Percentiles rank a stretch among this genome's conserved stretches.
Evolutionary conservation across 257 asterid species (phyloP).

Genomic region (Rhazya stricta): DNA sequence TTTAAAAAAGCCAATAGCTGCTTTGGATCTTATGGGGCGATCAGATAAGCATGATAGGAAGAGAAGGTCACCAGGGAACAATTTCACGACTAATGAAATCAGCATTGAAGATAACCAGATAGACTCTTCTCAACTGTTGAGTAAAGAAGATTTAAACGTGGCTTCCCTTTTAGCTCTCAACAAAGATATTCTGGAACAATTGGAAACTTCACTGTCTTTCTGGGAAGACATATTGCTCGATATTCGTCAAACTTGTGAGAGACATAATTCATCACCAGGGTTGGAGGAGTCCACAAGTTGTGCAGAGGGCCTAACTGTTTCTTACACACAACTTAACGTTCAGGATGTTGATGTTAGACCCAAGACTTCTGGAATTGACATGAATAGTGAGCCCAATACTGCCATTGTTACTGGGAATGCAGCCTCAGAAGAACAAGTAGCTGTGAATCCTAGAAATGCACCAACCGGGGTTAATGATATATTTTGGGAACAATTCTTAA

Average conservation of each 20-base stretch:
- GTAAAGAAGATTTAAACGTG: slow-evolving; percentile 33
- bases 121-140: slow-evolving; percentile 32
- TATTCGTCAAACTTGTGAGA: slow-evolving; percentile 35
- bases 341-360: slow-evolving; percentile 37
- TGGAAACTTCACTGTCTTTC: slow-evolving; percentile 53
- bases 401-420: slow-evolving; percentile 25
- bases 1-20: slow-evolving; percentile 38
- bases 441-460: slow-evolving; percentile 29
- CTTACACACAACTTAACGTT: slow-evolving; percentile 48
- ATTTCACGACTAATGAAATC: slow-evolving; percentile 36
- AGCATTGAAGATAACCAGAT: slow-evolving; percentile 30
- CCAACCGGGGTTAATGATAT: slow-evolving; percentile 75
- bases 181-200: slow-evolving; percentile 45
- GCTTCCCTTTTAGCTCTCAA: slow-evolving; percentile 38
- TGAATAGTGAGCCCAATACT: slow-evolving; percentile 57
- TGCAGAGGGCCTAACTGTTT: slow-evolving; percentile 46
- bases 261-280: slow-evolving; percentile 35
- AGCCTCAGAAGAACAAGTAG: slow-evolving; percentile 33
- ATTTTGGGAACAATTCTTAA: slow-evolving; percentile 93
- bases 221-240: slow-evolving; percentile 58
- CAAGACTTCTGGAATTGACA: slow-evolving; percentile 49
- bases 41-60: slow-evolving; percentile 46
- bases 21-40: slow-evolving; percentile 36
- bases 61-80: slow-evolving; percentile 61
- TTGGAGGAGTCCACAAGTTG: slow-evolving; percentile 44